Evolutionary conservation across 257 asterid genomes (phyloP).

Genomic region (Paraleonurus japonicus): DNA sequence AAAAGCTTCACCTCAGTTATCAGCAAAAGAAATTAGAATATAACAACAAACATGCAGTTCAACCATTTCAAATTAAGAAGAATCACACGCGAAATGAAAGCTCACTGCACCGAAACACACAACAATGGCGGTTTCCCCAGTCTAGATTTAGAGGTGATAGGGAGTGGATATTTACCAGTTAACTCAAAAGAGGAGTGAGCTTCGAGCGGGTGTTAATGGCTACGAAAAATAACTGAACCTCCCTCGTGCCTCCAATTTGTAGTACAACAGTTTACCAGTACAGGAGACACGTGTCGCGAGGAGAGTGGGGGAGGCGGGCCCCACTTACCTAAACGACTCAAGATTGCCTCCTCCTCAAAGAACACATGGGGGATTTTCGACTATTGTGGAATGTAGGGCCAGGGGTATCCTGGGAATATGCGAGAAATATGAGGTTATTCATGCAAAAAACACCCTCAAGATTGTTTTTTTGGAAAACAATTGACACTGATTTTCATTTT

Average conservation of each 20-base stretch:
- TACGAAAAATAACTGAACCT: background rate
- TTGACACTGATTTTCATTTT: background rate
- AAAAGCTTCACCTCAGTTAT: background rate
- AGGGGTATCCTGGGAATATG: conserved; percentile 35
- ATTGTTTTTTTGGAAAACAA: background rate
- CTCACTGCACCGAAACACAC: background rate
- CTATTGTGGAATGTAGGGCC: background rate
- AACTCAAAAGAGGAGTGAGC: conserved; percentile 3
- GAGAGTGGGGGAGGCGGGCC: conserved; percentile 3
- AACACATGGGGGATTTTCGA: conserved; percentile 4
- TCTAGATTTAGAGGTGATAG: background rate
- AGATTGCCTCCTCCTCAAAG: background rate
- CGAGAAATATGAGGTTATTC: conserved; percentile 22
- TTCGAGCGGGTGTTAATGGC: background rate
- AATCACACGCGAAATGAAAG: background rate
- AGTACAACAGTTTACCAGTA: background rate
- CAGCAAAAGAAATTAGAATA: background rate
- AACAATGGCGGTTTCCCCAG: background rate
- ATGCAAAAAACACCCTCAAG: background rate
- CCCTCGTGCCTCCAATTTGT: conserved; percentile 20
- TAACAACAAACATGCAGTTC: background rate
- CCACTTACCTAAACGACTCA: conserved; percentile 17
- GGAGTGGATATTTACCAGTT: conserved; percentile 22
- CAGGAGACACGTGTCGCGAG: conserved; percentile 30
- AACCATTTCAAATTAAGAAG: background rate